A percentile compares a stretch with the other conserved stretches of the same genome.
phyloP scores from a whole-genome alignment of 495 filamentous ascomycete genomes.

The Beverwykella pulmonaria region DNA sequence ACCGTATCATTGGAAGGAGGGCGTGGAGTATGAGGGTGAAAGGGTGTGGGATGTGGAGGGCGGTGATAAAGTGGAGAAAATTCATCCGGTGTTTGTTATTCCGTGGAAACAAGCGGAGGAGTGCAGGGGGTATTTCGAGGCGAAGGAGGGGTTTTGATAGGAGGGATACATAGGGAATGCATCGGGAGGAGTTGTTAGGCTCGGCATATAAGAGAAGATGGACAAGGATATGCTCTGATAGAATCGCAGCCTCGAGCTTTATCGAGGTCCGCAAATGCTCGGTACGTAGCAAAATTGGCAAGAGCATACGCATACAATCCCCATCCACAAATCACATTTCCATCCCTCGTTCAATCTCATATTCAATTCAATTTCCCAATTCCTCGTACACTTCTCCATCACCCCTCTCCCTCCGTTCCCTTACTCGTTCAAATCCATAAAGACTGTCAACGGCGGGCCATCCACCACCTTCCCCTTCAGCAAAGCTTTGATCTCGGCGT shows the following conservation, averaged over 20 bases:
- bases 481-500: slow-evolving; percentile 59
- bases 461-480: slow-evolving; percentile 40
- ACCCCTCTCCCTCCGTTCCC: neutral
- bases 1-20: slow-evolving; percentile 58
- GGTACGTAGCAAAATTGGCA: too few species aligned
- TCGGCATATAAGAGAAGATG: too few species aligned
- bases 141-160: slow-evolving; percentile 53
- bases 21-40: slow-evolving; percentile 60
- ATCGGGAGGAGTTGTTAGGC: too few species aligned
- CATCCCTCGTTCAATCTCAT: too few species aligned
- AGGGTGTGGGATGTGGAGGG: slow-evolving; percentile 50
- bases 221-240: too few species aligned
- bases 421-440: slow-evolving; percentile 27
- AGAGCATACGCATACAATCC: too few species aligned
- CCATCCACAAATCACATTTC: too few species aligned
- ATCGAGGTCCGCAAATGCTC: too few species aligned
- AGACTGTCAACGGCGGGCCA: slow-evolving; percentile 34
- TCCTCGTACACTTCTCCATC: neutral
- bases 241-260: too few species aligned
- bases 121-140: slow-evolving; percentile 65
- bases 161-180: neutral
- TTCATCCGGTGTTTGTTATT: slow-evolving; percentile 86
- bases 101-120: slow-evolving; percentile 67
- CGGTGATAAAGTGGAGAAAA: slow-evolving; percentile 54
- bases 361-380: too few species aligned